A percentile compares a stretch with the other conserved stretches of the same genome.
phyloP scores from a whole-genome alignment of 345 rosid genomes.

The Noccaea bulbosa region DNA sequence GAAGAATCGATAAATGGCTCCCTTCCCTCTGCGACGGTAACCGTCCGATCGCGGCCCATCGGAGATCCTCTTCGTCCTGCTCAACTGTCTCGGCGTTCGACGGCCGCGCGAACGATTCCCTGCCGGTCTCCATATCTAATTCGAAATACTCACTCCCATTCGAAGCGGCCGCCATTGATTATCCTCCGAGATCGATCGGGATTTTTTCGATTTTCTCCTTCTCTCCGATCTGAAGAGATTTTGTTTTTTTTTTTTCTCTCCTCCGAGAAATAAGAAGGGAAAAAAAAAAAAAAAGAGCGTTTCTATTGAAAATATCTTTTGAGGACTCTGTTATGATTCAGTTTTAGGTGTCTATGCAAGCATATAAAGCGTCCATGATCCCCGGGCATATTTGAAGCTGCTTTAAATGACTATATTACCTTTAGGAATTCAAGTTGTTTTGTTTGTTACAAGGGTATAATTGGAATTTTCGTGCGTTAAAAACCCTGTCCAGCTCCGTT shows the following conservation, averaged over 20 bases:
- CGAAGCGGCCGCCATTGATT: slow-evolving; percentile 59
- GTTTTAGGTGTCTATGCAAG: slow-evolving; percentile 13
- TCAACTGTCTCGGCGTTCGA: slow-evolving; percentile 69
- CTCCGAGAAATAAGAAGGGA: slow-evolving; percentile 28
- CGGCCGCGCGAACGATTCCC: slow-evolving; percentile 62
- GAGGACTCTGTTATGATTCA: slow-evolving; percentile 21
- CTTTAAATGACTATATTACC: neutral
- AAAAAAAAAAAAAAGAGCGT: neutral
- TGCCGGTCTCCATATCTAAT: slow-evolving; percentile 54
- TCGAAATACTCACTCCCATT: slow-evolving; percentile 84
- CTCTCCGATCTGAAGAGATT: slow-evolving; percentile 1
- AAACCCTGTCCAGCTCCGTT: neutral
- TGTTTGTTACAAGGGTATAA: slow-evolving; percentile 9
- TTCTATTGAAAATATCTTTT: neutral
- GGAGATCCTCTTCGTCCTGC: slow-evolving; percentile 75
- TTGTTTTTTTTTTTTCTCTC: neutral
- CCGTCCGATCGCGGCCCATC: slow-evolving; percentile 75
- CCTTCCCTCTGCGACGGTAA: slow-evolving; percentile 68
- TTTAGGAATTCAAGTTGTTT: neutral
- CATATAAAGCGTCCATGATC: slow-evolving; percentile 30
- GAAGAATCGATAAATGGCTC: slow-evolving; percentile 49
- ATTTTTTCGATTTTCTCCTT: neutral
- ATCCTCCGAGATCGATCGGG: slow-evolving; percentile 4
- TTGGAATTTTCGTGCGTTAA: neutral
- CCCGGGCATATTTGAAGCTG: slow-evolving; percentile 37